Evolutionary conservation across 1,139 yeast genomes (phyloP).

Genomic region (Saccharomyces hybrid): DNA sequence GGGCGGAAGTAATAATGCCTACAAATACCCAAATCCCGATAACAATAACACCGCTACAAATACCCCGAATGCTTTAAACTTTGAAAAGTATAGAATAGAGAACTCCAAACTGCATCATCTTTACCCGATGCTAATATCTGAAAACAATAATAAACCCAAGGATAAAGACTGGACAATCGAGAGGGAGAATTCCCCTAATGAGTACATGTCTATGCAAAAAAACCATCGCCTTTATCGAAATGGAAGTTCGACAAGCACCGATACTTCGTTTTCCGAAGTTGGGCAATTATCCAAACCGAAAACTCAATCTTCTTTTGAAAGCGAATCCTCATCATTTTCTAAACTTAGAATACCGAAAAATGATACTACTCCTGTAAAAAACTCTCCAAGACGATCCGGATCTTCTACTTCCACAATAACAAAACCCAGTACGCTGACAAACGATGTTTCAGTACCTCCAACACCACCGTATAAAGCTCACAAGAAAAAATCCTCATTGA

Average conservation of each 20-base stretch:
- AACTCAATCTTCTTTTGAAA: slow-evolving; percentile 13
- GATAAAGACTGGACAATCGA: neutral
- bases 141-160: neutral
- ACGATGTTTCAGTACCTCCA: slow-evolving; percentile 9
- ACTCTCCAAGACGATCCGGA: neutral
- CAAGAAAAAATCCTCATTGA: slow-evolving; percentile 27
- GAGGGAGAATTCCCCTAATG: neutral
- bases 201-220: neutral
- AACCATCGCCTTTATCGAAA: neutral
- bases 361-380: slow-evolving; percentile 1
- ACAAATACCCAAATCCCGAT: neutral
- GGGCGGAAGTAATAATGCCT: neutral
- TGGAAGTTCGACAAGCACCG: slow-evolving; percentile 4
- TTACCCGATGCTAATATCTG: neutral
- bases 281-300: slow-evolving; percentile 12
- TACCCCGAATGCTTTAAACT: neutral
- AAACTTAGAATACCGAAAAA: neutral
- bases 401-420: slow-evolving; percentile 3
- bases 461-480: slow-evolving; percentile 17
- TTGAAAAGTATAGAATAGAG: slow-evolving; percentile 5
- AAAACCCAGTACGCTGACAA: neutral
- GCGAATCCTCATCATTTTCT: slow-evolving; percentile 8
- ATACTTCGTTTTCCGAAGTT: slow-evolving; percentile 3
- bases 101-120: slow-evolving; percentile 2
- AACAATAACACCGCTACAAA: neutral